A percentile compares a stretch with the other conserved stretches of the same genome.
These are phyloP conservation scores for Aspergillus terreus DNA, from an alignment of 2,329 filamentous ascomycete species.

Conservation along the genomic window DNA sequence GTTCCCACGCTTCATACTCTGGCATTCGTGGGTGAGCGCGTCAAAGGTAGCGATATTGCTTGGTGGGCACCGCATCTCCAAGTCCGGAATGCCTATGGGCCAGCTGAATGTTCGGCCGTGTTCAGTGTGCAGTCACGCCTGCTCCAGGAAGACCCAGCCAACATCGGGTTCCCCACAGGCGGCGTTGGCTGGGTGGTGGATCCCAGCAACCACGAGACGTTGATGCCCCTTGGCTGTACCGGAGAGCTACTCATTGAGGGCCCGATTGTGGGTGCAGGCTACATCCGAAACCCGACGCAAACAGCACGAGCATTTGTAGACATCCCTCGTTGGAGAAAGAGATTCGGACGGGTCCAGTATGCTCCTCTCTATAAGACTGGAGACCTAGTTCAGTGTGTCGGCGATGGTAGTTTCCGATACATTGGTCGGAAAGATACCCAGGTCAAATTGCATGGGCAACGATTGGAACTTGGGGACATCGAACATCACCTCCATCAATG, in stretches of 20 bases:
- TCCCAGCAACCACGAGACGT: neutral
- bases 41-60: neutral
- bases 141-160: neutral
- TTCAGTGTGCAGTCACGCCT: conserved; percentile 25
- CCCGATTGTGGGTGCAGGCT: neutral
- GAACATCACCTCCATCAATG: conserved; percentile 1
- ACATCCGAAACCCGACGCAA: conserved; percentile 15
- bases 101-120: conserved; percentile 21
- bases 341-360: neutral
- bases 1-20: conserved; percentile 25
- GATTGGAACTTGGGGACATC: conserved; percentile 6
- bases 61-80: conserved; percentile 23
- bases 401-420: conserved; percentile 15
- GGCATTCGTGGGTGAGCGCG: neutral
- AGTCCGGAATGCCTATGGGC: conserved; percentile 3
- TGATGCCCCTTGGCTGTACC: conserved; percentile 1
- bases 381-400: conserved; percentile 23
- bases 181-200: conserved; percentile 3
- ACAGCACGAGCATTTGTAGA: conserved; percentile 18
- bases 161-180: conserved; percentile 1
- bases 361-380: conserved; percentile 24
- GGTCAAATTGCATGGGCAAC: conserved; percentile 7
- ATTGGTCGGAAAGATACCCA: conserved; percentile 6
- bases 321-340: conserved; percentile 16
- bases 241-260: conserved; percentile 7